These are phyloP conservation scores for Neurospora terricola DNA, from an alignment of 495 filamentous ascomycete species.

Conservation along the genomic window DNA sequence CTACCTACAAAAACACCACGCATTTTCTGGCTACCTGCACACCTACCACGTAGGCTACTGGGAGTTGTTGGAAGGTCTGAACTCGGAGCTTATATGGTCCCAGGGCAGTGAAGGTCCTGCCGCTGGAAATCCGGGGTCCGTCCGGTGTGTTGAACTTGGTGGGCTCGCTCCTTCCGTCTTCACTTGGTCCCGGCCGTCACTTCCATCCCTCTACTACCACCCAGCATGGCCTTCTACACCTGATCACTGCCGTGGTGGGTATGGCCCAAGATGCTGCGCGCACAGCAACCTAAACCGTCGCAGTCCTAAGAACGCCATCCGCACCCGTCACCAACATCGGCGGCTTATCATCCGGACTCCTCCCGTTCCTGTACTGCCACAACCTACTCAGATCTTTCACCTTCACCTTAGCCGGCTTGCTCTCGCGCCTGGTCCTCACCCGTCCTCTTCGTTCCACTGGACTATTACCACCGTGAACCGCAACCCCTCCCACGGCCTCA, in stretches of 20 bases:
- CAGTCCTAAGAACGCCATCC: conserved; percentile 12
- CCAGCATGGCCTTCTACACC: neutral
- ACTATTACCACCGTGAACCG: conserved; percentile 19
- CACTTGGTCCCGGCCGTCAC: neutral
- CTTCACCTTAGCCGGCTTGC: conserved; percentile 24
- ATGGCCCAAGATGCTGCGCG: neutral
- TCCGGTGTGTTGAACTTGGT: neutral
- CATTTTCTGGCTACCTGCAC: neutral
- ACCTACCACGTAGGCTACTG: neutral
- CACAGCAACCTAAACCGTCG: conserved; percentile 7
- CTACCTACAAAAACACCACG: neutral
- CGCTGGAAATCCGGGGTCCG: neutral
- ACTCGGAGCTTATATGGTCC: neutral
- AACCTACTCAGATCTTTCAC: conserved; percentile 64
- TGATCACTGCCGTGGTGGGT: neutral
- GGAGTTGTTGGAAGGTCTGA: neutral
- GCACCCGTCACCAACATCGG: conserved; percentile 7
- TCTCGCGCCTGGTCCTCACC: conserved; percentile 2
- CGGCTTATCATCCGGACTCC: conserved; percentile 37
- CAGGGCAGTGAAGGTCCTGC: neutral
- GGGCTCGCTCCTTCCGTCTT: neutral
- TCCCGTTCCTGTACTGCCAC: conserved; percentile 65
- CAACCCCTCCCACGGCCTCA: conserved; percentile 20
- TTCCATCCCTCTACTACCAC: neutral
- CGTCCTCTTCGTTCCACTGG: conserved; percentile 9